Base-by-base conservation (phyloP, 129 eudicot species). In the Tagetes erecta region DNA sequence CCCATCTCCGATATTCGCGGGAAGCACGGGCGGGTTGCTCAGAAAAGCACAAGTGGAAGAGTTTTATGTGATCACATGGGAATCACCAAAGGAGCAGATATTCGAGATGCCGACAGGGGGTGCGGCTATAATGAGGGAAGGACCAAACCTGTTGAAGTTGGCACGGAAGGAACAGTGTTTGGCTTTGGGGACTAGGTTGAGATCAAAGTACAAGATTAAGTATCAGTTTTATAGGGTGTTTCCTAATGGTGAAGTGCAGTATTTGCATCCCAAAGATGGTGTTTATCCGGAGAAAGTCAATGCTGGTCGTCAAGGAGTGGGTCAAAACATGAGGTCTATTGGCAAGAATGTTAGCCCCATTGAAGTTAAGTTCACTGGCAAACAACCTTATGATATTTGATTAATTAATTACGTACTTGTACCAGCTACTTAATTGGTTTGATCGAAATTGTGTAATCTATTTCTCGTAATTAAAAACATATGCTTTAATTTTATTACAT, bases 91-190 rank as follows among this genome's bases (percentile, higher is more conserved):
- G 68, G 97, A 93, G 41, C 98, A 93, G 70, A 84, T 93, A 65
- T 94, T 94, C 57, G 98, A 94, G 86, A 94, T 94, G 98, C 98
- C 98, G 3, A 94, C 98, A 0, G 98, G 98, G 1, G 98, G 98
- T 3, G 98, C 98, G 0, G 98, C 98, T 11, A 91, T 91, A 14
- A 94, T 94, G 98, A 81, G 98, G 38, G 85, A 94, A 74, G 98
- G 98, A 0, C 97, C 98, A 1, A 94, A 94, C 36, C 27, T 94
- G 74, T 73, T 94, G 77, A 94, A 94, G 66, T 74, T 94, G 82
- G 97, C 98, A 8, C 64, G 98, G 68, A 94, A 94, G 75, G 98
- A 94, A 31, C 98, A 94, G 91, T 94, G 98, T 70, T 75, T 94
- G 80, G 98, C 98, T 1, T 83, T 94, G 53, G 98, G 98, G 39